phyloP scores from a whole-genome alignment of 305 asterid species.

The Fraxinus floribunda region DNA sequence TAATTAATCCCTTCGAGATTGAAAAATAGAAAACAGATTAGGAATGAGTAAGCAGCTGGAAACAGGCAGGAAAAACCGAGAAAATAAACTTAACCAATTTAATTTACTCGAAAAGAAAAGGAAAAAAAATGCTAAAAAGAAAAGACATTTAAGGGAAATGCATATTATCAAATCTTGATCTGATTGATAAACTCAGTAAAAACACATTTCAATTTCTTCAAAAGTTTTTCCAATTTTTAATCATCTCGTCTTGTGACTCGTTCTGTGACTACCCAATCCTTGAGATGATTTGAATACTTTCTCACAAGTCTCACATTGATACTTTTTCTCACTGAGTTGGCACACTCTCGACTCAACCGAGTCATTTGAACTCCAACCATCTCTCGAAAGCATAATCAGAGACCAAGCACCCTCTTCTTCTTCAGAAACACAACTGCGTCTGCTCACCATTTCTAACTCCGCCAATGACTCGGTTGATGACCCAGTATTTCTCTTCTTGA shows the following conservation, averaged over 20 bases:
- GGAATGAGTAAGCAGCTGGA: constrained; percentile 19
- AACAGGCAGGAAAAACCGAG: constrained; percentile 14
- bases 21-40: constrained; percentile 4
- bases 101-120: background rate
- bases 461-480: background rate
- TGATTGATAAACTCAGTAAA: background rate
- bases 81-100: constrained; percentile 21
- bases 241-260: constrained; percentile 29
- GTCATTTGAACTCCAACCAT: constrained; percentile 13
- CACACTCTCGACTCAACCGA: background rate
- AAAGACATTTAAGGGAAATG: background rate
- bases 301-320: constrained; percentile 35
- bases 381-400: constrained; percentile 35
- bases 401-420: constrained; percentile 34
- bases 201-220: background rate
- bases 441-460: background rate
- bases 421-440: background rate
- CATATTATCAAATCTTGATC: background rate
- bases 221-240: background rate
- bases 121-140: background rate
- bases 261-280: constrained; percentile 41
- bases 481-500: background rate
- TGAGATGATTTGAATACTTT: constrained; percentile 38
- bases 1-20: background rate
- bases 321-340: constrained; percentile 1